Conservation (phyloP, 1,284 basidiomycete genomes). For the Pseudozyma hubeiensis region DNA sequence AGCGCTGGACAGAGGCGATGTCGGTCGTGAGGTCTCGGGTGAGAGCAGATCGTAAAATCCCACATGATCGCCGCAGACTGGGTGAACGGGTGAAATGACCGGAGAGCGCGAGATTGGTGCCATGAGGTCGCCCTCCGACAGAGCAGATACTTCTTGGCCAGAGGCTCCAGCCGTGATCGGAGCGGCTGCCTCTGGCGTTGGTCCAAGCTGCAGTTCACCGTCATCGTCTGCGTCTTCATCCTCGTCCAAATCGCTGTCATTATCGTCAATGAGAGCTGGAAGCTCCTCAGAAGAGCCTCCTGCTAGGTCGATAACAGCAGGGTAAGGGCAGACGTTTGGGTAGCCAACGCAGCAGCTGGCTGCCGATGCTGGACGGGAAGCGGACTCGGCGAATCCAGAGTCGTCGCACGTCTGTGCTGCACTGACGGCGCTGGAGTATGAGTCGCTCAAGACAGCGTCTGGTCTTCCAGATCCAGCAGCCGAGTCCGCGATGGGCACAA, state of each 20-base stretch:
- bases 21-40: conserved; percentile 37
- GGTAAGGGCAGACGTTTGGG: conserved; percentile 50
- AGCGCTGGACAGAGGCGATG: conserved; percentile 39
- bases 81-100: conserved; percentile 25
- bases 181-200: not conserved
- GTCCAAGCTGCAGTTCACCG: not conserved
- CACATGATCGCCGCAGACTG: conserved; percentile 16
- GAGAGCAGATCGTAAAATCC: conserved; percentile 29
- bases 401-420: conserved; percentile 6
- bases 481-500: not conserved
- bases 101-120: conserved; percentile 30
- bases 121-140: conserved; percentile 10
- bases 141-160: not conserved
- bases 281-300: conserved; percentile 43
- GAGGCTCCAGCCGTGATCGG: not conserved
- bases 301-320: conserved; percentile 12
- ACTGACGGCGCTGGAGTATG: conserved; percentile 15
- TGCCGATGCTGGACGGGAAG: conserved; percentile 22
- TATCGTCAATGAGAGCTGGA: conserved; percentile 44
- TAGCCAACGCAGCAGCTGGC: conserved; percentile 40
- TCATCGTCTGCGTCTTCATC: conserved; percentile 42
- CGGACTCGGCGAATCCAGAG: conserved; percentile 38
- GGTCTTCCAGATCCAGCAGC: not conserved
- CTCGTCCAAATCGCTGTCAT: conserved; percentile 46
- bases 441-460: conserved; percentile 11